phyloP scores from a whole-genome alignment of 1,284 basidiomycete genomes.

The Ganoderma sinense region DNA sequence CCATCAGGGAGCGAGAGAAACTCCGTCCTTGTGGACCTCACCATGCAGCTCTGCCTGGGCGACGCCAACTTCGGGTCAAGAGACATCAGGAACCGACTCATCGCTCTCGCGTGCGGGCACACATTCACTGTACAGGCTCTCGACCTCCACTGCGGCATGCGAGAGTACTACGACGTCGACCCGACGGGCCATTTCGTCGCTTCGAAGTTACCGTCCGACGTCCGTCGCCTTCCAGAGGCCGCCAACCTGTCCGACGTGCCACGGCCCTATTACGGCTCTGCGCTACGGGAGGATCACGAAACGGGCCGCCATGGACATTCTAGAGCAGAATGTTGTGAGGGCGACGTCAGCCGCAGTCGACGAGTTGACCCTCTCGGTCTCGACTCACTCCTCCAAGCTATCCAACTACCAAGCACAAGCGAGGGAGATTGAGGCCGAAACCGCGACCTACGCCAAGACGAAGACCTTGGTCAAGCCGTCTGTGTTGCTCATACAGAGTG shows the following conservation, averaged over 20 bases:
- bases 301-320: conserved; percentile 64
- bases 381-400: conserved; percentile 11
- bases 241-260: conserved; percentile 65
- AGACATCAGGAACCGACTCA: conserved; percentile 59
- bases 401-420: conserved; percentile 14
- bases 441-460: neutral
- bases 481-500: conserved; percentile 5
- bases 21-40: conserved; percentile 60
- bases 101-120: conserved; percentile 72
- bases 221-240: conserved; percentile 52
- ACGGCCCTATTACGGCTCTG: conserved; percentile 54
- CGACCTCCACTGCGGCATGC: conserved; percentile 65
- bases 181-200: conserved; percentile 49
- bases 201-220: conserved; percentile 49
- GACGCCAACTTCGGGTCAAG: conserved; percentile 54
- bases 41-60: conserved; percentile 58
- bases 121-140: conserved; percentile 77
- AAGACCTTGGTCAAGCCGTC: neutral
- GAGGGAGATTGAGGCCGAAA: conserved; percentile 14
- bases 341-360: conserved; percentile 49
- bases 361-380: conserved; percentile 16
- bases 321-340: conserved; percentile 67
- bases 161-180: conserved; percentile 56
- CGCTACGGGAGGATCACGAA: conserved; percentile 70
- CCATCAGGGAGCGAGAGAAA: conserved; percentile 45